Conservation (phyloP, 2,329 filamentous ascomycete species). For the Metarhizium humberi region DNA sequence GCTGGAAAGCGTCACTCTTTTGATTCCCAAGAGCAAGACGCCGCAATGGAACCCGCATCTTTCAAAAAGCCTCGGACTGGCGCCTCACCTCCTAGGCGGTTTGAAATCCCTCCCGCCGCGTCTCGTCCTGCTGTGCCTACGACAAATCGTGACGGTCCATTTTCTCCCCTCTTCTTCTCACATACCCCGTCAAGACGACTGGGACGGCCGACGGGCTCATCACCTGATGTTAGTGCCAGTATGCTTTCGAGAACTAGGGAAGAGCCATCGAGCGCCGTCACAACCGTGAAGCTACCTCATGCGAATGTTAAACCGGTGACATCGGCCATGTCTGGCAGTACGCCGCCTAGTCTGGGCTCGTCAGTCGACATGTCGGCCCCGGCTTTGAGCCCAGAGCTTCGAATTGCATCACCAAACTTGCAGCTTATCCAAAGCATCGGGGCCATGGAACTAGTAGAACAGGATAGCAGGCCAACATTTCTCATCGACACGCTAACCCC, state of each 20-base stretch:
- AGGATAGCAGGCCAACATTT: constrained; percentile 69
- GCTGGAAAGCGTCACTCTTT: constrained; percentile 17
- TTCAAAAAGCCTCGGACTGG: constrained; percentile 40
- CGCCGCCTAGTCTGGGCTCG: constrained; percentile 42
- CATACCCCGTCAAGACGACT: constrained; percentile 28
- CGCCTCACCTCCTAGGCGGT: constrained; percentile 32
- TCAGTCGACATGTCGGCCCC: constrained; percentile 43
- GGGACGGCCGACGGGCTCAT: constrained; percentile 27
- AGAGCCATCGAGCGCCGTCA: constrained; percentile 33
- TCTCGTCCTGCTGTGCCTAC: constrained; percentile 10
- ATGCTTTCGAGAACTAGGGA: constrained; percentile 40
- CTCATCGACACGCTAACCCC: constrained; percentile 58
- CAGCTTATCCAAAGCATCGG: constrained; percentile 55
- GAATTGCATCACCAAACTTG: constrained; percentile 35
- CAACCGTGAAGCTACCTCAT: constrained; percentile 45
- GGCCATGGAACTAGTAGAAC: constrained; percentile 63
- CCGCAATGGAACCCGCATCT: constrained; percentile 24
- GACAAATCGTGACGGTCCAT: constrained; percentile 25
- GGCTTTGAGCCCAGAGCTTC: constrained; percentile 41
- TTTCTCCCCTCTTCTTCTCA: constrained; percentile 45
- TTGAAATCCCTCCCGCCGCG: constrained; percentile 30
- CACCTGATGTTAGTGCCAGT: constrained; percentile 32
- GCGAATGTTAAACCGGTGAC: constrained; percentile 41
- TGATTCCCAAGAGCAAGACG: constrained; percentile 12
- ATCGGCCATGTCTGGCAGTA: constrained; percentile 38